These are phyloP conservation scores for Colletotrichum brevisporum DNA, from an alignment of 2,329 filamentous ascomycete species.

Conservation along the genomic window DNA sequence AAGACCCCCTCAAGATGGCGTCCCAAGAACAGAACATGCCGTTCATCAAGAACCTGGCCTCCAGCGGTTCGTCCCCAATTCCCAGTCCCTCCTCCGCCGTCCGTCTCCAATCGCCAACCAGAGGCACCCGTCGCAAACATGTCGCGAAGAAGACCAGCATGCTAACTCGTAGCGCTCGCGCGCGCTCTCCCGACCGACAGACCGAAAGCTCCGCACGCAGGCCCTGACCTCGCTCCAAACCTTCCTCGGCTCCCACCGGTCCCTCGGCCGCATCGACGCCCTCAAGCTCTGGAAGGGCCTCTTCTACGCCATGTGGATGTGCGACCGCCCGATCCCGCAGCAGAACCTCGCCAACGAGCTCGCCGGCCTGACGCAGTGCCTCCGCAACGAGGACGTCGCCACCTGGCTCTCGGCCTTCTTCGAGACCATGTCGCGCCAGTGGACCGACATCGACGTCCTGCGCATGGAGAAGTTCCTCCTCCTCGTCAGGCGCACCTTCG, in stretches of 20 bases:
- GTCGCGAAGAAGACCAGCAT: constrained; percentile 3
- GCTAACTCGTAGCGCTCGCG: neutral
- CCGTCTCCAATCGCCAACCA: no score
- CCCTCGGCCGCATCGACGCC: constrained; percentile 77
- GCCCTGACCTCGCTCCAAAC: constrained; percentile 82
- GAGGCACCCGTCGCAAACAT: no score
- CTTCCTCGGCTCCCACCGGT: constrained; percentile 77
- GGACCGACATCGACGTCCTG: constrained; percentile 79
- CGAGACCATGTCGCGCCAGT: constrained; percentile 78
- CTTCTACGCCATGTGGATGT: constrained; percentile 95
- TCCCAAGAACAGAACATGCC: constrained; percentile 69
- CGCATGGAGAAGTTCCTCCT: constrained; percentile 95
- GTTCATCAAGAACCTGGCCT: constrained; percentile 87
- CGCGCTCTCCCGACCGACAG: constrained; percentile 58
- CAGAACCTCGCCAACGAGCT: constrained; percentile 86
- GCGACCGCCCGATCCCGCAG: constrained; percentile 89
- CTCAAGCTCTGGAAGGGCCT: constrained; percentile 96
- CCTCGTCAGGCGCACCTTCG: constrained; percentile 83
- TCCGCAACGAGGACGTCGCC: constrained; percentile 41
- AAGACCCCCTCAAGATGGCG: constrained; percentile 50
- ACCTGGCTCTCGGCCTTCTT: constrained; percentile 49
- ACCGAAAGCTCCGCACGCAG: constrained; percentile 82
- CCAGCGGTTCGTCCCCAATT: constrained; percentile 74
- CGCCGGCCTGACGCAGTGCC: constrained; percentile 69
- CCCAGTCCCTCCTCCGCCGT: neutral